Evolutionary conservation across 2,329 filamentous ascomycete species (phyloP).

Genomic region (Aspergillus sp.): DNA sequence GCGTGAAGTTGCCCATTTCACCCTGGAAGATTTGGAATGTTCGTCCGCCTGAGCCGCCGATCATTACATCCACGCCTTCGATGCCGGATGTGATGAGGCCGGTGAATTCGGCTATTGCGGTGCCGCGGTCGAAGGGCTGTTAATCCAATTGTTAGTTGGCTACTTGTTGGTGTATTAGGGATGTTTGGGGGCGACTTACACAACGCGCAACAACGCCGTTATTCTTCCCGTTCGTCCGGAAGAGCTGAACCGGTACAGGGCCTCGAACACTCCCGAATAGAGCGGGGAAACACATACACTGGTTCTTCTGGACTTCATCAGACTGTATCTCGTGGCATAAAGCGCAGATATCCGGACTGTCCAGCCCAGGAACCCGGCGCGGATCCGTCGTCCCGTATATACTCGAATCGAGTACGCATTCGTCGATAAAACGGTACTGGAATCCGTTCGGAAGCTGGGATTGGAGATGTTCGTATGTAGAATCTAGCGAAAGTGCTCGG

Average conservation of each 20-base stretch:
- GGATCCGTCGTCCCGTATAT: conserved; percentile 54
- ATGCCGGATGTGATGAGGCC: conserved; percentile 56
- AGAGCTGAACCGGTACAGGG: conserved; percentile 52
- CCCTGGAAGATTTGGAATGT: conserved; percentile 61
- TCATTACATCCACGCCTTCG: conserved; percentile 56
- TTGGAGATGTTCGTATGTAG: conserved; percentile 22
- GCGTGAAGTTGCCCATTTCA: conserved; percentile 54
- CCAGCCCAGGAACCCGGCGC: conserved; percentile 39
- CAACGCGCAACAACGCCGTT: conserved; percentile 48
- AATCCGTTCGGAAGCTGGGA: conserved; percentile 21
- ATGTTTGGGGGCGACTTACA: conserved; percentile 15
- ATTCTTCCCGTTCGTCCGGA: conserved; percentile 55
- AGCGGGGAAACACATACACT: conserved; percentile 55
- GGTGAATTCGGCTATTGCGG: conserved; percentile 57
- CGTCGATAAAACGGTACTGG: conserved; percentile 36
- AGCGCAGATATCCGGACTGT: conserved; percentile 41
- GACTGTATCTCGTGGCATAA: conserved; percentile 52
- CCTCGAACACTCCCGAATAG: conserved; percentile 50
- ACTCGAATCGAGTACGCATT: conserved; percentile 50
- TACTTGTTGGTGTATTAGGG: not conserved
- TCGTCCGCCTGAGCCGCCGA: conserved; percentile 38
- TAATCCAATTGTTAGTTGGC: not conserved
- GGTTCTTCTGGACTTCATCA: conserved; percentile 50
- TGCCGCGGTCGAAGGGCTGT: conserved; percentile 51
- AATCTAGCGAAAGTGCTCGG: conserved; percentile 14